phyloP scores from a whole-genome alignment of 2,329 filamentous ascomycete species.

The Phaeosphaeriaceae sp. region DNA sequence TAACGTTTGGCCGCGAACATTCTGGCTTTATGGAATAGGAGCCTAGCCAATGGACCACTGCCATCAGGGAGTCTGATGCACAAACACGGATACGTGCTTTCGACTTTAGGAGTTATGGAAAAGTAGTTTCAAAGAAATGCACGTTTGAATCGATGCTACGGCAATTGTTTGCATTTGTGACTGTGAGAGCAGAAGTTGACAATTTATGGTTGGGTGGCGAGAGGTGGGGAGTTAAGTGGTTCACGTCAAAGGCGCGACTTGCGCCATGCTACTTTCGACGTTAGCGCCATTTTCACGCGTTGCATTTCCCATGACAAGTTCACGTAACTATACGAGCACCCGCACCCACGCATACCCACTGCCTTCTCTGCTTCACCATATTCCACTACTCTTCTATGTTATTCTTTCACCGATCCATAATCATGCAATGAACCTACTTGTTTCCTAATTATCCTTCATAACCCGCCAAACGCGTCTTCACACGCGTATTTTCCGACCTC shows the following conservation, averaged over 20 bases:
- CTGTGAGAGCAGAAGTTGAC: too few relatives aligned
- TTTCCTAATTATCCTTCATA: slow-evolving; percentile 16
- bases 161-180: too few relatives aligned
- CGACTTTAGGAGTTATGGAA: too few relatives aligned
- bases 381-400: slow-evolving; percentile 22
- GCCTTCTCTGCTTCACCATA: slow-evolving; percentile 19
- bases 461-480: slow-evolving; percentile 34
- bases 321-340: slow-evolving; percentile 31
- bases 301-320: slow-evolving; percentile 21
- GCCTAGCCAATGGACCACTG: too few relatives aligned
- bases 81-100: too few relatives aligned
- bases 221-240: slow-evolving; percentile 13
- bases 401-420: slow-evolving; percentile 17
- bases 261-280: slow-evolving; percentile 15
- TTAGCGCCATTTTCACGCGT: slow-evolving; percentile 32
- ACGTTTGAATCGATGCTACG: too few relatives aligned
- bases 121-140: too few relatives aligned
- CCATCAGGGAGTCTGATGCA: too few relatives aligned
- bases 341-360: slow-evolving; percentile 30
- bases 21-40: too few relatives aligned
- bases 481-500: slow-evolving; percentile 22
- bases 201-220: neutral
- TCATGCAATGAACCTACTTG: slow-evolving; percentile 26
- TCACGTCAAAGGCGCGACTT: slow-evolving; percentile 26
- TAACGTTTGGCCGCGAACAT: too few relatives aligned